phyloP scores from a whole-genome alignment of 2,329 filamentous ascomycete species.

The Magnaporthiopsis poae region DNA sequence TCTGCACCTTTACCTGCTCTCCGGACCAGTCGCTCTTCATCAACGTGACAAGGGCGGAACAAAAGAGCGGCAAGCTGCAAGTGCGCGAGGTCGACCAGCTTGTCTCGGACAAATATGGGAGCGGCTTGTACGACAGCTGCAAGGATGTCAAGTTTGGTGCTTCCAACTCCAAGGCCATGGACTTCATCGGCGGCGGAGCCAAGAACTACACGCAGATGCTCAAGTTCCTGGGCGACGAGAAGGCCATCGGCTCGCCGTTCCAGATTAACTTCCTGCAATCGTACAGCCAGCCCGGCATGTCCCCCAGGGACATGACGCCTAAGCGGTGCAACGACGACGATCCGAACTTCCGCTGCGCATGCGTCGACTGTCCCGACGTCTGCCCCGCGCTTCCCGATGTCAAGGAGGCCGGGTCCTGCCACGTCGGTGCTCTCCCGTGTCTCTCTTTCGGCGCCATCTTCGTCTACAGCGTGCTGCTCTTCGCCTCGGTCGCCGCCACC shows the following conservation, averaged over 20 bases:
- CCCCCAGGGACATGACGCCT: constrained; percentile 57
- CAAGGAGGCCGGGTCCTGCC: constrained; percentile 59
- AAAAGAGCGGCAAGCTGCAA: constrained; percentile 49
- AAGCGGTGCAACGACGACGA: constrained; percentile 88
- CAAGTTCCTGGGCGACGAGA: constrained; percentile 88
- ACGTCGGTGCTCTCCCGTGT: constrained; percentile 81
- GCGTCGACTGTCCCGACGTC: constrained; percentile 79
- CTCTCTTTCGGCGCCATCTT: constrained; percentile 87
- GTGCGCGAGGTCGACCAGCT: constrained; percentile 87
- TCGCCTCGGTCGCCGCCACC: constrained; percentile 55
- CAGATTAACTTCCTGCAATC: constrained; percentile 83
- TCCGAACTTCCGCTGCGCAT: constrained; percentile 77
- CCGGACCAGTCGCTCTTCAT: constrained; percentile 92
- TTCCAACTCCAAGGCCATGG: constrained; percentile 86
- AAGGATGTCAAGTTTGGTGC: constrained; percentile 98
- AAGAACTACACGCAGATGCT: constrained; percentile 80
- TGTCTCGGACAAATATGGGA: constrained; percentile 72
- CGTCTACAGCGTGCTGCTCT: constrained; percentile 66
- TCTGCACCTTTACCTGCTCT: constrained; percentile 97
- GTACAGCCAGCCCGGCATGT: constrained; percentile 59
- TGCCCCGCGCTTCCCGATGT: constrained; percentile 76
- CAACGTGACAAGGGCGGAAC: constrained; percentile 70
- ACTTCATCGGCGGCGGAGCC: constrained; percentile 88
- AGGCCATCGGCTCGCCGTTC: constrained; percentile 83
- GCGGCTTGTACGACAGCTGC: constrained; percentile 89